Conservation (phyloP, 2,329 filamentous ascomycete genomes). For the Zymoseptoria brevis region DNA sequence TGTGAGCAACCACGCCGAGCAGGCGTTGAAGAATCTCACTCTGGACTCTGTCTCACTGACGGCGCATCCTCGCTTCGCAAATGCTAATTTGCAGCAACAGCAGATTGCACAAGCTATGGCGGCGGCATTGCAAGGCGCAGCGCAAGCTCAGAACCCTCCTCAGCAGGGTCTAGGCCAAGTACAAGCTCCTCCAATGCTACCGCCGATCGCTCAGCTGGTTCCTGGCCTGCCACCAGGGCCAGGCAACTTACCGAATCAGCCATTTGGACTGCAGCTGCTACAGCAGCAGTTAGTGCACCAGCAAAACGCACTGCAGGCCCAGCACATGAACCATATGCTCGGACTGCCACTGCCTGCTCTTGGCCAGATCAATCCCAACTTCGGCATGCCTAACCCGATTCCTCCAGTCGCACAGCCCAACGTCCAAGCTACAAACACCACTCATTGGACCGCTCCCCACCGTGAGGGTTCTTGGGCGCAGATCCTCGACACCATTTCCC, state of each 20-base stretch:
- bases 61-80: constrained; percentile 31
- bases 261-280: neutral
- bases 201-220: neutral
- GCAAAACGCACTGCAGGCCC: neutral
- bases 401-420: neutral
- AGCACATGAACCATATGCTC: neutral
- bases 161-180: neutral
- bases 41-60: constrained; percentile 60
- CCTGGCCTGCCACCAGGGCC: neutral
- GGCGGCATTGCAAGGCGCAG: constrained; percentile 1
- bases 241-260: neutral
- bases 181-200: neutral
- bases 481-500: constrained; percentile 44
- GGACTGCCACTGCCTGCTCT: neutral
- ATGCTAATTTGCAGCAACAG: constrained; percentile 9
- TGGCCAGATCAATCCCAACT: neutral
- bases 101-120: constrained; percentile 10
- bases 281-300: no score
- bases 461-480: constrained; percentile 44
- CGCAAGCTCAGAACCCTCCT: neutral
- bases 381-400: neutral
- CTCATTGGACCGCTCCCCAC: constrained; percentile 29
- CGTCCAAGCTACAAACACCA: constrained; percentile 5
- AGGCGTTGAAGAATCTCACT: constrained; percentile 46
- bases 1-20: constrained; percentile 41